Base-by-base conservation (phyloP, 257 asterid species). In the Petunia secreta region DNA sequence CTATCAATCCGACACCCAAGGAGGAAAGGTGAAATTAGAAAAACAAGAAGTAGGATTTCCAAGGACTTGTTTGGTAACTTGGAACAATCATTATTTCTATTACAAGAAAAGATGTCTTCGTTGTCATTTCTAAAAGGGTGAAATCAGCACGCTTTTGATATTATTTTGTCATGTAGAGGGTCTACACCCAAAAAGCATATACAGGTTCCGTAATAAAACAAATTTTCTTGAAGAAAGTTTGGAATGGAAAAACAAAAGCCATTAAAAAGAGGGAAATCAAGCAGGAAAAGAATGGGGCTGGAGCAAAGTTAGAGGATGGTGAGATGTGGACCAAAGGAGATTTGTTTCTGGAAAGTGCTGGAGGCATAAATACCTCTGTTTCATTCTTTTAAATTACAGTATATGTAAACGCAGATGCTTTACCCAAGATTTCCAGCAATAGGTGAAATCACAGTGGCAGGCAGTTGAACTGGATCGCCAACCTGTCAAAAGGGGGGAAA, bases 391-490 rank as follows among this genome's bases (percentile, higher is more conserved):
- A 48, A 48, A 48, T 73, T 34, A 73, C 43, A 73, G 62, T 1
- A 34, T 1, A 34, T 34, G 36, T 50, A 73, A 44, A 34, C 8
- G 62, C 46, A 82, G 48, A 80, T 34, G n/a, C 65, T 91, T 82
- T 88, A 95, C 99, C 97, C 97, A 84, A 85, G 87, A 38, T 88
- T 88, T 80, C 85, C 83, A 82, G 99, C 99, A 81, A 87, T 81
- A 50, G 92, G 83, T 52, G 99, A 95, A 78, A 91, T 91, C 53
- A 95, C 98, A 41, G 98, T 95, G 75, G 99, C 99, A 37, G 99
- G 99, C 89, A 93, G 87, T 88, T 95, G 99, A 80, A 92, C 94
- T 74, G 99, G 99, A 89, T 96, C 99, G 75, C 99, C 99, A 13
- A 96, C 98, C 99, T 93, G 76, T 81, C 82, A 44, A 44, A 80